phyloP scores from a whole-genome alignment of 2,329 filamentous ascomycete genomes.

The Colletotrichum zoysiae region DNA sequence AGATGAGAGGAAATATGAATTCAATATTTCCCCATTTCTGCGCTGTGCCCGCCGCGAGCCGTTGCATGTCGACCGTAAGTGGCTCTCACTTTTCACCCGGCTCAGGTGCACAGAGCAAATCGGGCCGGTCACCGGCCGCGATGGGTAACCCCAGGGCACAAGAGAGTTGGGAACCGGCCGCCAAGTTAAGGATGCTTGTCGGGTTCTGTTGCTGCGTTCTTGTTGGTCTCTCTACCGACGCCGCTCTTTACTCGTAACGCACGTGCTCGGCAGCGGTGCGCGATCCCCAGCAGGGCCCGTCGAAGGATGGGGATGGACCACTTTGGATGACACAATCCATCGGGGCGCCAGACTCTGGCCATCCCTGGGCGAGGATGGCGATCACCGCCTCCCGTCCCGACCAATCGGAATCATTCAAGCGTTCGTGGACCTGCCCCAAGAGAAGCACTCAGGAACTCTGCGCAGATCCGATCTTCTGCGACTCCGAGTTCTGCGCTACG shows the following conservation, averaged over 20 bases:
- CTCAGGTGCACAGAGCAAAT: background rate
- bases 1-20: background rate
- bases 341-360: conserved; percentile 8
- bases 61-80: background rate
- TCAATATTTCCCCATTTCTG: background rate
- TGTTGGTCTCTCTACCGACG: background rate
- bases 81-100: background rate
- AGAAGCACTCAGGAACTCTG: background rate
- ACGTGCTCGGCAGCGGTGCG: conserved; percentile 25
- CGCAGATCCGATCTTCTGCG: conserved; percentile 20
- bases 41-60: background rate
- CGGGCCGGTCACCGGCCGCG: background rate
- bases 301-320: conserved; percentile 12
- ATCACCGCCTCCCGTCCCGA: conserved; percentile 4
- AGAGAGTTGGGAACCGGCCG: conserved; percentile 28
- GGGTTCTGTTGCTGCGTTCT: background rate
- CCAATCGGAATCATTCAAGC: conserved; percentile 39
- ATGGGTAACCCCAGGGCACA: conserved; percentile 16
- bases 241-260: conserved; percentile 31
- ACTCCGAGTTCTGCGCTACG: conserved; percentile 19
- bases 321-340: conserved; percentile 37
- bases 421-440: conserved; percentile 11
- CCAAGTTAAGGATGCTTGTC: background rate
- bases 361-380: conserved; percentile 14
- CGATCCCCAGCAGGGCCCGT: background rate